Evolutionary conservation across 805 yeast species (phyloP).

Genomic region (Lachancea meyersii): DNA sequence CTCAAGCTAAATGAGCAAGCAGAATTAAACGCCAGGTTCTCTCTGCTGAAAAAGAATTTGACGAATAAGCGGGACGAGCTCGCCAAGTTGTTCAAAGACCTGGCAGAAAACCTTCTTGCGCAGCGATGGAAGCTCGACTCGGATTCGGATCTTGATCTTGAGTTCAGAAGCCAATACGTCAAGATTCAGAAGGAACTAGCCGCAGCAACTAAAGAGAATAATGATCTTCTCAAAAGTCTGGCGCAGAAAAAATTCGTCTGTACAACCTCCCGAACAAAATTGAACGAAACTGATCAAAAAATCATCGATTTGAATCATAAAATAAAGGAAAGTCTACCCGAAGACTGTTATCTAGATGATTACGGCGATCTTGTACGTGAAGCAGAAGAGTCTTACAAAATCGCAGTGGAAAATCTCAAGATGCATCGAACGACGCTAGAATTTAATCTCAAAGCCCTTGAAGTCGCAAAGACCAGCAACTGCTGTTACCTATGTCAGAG

Average conservation of each 20-base stretch:
- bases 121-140: conserved; percentile 12
- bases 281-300: conserved; percentile 12
- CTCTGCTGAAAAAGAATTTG: conserved; percentile 29
- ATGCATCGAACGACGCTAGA: conserved; percentile 62
- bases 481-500: conserved; percentile 72
- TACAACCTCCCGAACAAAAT: conserved; percentile 10
- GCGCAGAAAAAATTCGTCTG: conserved; percentile 16
- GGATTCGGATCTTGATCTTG: conserved; percentile 17
- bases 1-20: conserved; percentile 49
- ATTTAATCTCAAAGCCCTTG: conserved; percentile 65
- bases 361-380: conserved; percentile 47
- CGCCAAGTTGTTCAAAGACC: conserved; percentile 3
- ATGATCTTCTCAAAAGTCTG: conserved; percentile 12
- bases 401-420: conserved; percentile 58
- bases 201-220: conserved; percentile 11
- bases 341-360: conserved; percentile 39
- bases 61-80: conserved; percentile 16
- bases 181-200: conserved; percentile 19
- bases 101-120: conserved; percentile 10
- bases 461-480: conserved; percentile 49
- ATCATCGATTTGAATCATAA: conserved; percentile 12
- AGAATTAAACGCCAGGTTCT: conserved; percentile 50
- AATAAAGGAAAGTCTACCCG: conserved; percentile 33
- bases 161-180: conserved; percentile 17
- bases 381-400: conserved; percentile 55